A percentile compares a stretch with the other conserved stretches of the same genome.
Evolutionary conservation across 2,329 filamentous ascomycete species (phyloP).

Genomic region (Aspergillus chevalieri): DNA sequence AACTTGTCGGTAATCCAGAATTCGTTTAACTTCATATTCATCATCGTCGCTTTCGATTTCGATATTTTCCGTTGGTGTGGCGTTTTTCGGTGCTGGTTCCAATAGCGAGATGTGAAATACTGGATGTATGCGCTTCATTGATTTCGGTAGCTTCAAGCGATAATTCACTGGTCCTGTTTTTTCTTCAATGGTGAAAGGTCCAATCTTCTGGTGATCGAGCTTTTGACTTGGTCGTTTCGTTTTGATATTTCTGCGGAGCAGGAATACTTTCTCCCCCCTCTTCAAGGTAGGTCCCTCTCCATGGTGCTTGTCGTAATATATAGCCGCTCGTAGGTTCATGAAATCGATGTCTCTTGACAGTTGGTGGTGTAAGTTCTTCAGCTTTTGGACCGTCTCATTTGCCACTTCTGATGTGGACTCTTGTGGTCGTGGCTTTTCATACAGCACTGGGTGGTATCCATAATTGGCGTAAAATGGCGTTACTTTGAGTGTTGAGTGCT

Average conservation of each 20-base stretch:
- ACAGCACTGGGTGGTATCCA: neutral
- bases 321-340: no score
- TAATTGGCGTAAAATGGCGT: neutral
- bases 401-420: neutral
- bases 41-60: neutral
- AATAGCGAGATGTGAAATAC: neutral
- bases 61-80: neutral
- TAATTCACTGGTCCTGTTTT: neutral
- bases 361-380: neutral
- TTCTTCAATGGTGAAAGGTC: constrained; percentile 2
- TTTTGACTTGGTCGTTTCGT: constrained; percentile 1
- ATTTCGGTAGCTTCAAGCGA: neutral
- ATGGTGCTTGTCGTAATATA: no score
- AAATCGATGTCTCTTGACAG: no score
- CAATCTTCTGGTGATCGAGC: neutral
- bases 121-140: neutral
- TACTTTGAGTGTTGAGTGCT: neutral
- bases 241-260: constrained; percentile 2
- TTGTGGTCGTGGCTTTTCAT: neutral
- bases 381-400: neutral
- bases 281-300: no score
- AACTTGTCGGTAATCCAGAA: neutral
- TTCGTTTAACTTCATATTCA: neutral
- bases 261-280: constrained; percentile 1
- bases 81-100: neutral